Conservation (phyloP, 2,329 filamentous ascomycete species). For the Cytospora piceae region DNA sequence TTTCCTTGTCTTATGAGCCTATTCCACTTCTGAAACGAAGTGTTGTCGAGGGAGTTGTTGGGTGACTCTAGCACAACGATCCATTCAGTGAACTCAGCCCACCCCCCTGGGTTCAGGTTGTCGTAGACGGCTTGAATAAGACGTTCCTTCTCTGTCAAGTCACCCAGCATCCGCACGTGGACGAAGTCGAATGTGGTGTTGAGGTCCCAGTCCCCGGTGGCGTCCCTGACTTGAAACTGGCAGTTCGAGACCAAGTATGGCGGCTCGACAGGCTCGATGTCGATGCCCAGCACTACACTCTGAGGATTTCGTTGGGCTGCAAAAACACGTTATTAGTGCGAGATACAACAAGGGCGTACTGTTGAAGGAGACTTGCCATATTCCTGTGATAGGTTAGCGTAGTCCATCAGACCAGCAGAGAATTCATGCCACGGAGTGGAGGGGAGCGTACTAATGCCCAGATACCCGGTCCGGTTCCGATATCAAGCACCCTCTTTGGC, state of each 20-base stretch:
- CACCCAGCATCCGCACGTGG: constrained; percentile 40
- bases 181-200: constrained; percentile 38
- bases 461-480: constrained; percentile 38
- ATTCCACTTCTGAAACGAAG: constrained; percentile 39
- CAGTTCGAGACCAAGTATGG: constrained; percentile 37
- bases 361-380: constrained; percentile 31
- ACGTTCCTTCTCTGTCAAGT: constrained; percentile 35
- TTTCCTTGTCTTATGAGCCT: constrained; percentile 36
- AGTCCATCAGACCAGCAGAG: neutral
- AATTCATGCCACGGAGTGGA: neutral
- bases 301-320: constrained; percentile 36
- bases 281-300: constrained; percentile 38
- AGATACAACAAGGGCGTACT: neutral
- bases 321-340: neutral
- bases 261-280: constrained; percentile 38
- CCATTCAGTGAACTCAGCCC: constrained; percentile 44
- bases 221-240: constrained; percentile 38
- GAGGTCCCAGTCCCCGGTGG: constrained; percentile 36
- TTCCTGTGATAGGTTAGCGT: constrained; percentile 32
- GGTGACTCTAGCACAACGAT: constrained; percentile 39
- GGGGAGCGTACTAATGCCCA: constrained; percentile 37
- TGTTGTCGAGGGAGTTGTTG: constrained; percentile 40
- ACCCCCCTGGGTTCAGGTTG: constrained; percentile 41
- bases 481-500: constrained; percentile 36
- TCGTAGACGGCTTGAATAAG: constrained; percentile 39